Base-by-base conservation (phyloP, 331 rosid genomes). In the Malus hybrid region DNA sequence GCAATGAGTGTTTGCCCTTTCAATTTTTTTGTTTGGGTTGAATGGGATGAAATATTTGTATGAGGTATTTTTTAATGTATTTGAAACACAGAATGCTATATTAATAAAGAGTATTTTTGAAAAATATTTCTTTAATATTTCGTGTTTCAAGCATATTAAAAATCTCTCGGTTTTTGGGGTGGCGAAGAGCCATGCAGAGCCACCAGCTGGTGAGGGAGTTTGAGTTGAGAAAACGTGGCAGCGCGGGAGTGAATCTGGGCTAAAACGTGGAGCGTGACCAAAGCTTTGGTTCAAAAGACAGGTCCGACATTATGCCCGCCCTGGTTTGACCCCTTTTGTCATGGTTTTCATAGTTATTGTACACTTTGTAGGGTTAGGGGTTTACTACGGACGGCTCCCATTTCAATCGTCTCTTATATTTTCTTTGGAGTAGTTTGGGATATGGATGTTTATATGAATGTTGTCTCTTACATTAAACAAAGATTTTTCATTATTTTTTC, bases 231-330 rank as follows among this genome's bases (percentile, higher is more conserved):
- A 36, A 24, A 58, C 68, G 76, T 72, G 76, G 50, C 76, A 39
- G 76, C 4, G 50, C 18, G 57, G 68, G 76, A 72, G 26, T 24
- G 42, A 72, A 22, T 58, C 42, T 24, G 76, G 68, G 57, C 11
- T 58, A 66, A 42, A 22, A 72, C 76, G 76, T 72, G 76, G 68
- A 72, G 76, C 29, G 5, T 55, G 65, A 30, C 39, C 15, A 71
- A 55, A 63, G n/a, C 63, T 52, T 24, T 33, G 66, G 18, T 34
- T 16, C 14, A 57, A n/a, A 33, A 13, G 75, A 71, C 75, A 56
- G 55, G 53, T 58, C 20, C 64, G 73, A 24, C 73, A 26, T 10
- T 16, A 24, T 61, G 65, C 65, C 65, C 65, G 5, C 65, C 33
- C 18, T 26, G 10, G 1, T 24, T 46, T 53, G 58, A 56, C 7